Evolutionary conservation across 2,329 filamentous ascomycete genomes (phyloP), one percentile per base, ranked within the genome.

Genomic region (Onygena corvina): DNA sequence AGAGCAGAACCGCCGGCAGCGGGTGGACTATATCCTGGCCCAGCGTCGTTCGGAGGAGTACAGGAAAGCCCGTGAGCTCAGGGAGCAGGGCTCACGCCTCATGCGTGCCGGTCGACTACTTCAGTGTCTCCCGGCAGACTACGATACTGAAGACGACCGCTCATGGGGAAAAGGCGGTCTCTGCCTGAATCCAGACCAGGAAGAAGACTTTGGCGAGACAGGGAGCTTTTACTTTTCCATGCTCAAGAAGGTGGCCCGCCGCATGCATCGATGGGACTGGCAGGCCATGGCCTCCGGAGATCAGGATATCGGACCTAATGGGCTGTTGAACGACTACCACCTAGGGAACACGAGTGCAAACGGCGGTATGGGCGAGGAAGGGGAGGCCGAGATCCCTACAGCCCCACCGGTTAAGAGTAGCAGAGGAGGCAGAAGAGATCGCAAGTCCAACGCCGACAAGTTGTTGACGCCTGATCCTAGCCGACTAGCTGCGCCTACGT

Each of bases 191-290:
- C 65, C 64, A 2, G 58, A 59, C 2, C 67, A 70, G 49, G 61
- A 69, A 45, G 71, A 73, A 51, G 71, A 73, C 52, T 71, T 61
- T 53, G 71, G 71, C 45, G 71, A 72, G 53, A 66, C 69, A 47
- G 69, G 68, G n/a, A 67, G 63, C 44, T 65, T 64, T 49, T 71
- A 65, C 58, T 57, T 69, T 18, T 71, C 67, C 7, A 62, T 70
- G 14, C 56, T 71, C 34, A 64, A 65, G 38, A 69, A 70, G 54
- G 68, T 66, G 14, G 53, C 61, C n/a, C 59, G 69, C 40, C 60
- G 70, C 35, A 59, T 72, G 25, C 65, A 71, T 52, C 62, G 68
- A 20, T 72, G 70, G 70, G 67, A 69, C 54, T 69, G 66, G 53
- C 67, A 71, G 42, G 46, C 50, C 12, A 47, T 55, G n/a, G 36